These are phyloP conservation scores for Pseudogymnoascus verrucosus DNA, from an alignment of 2,329 filamentous ascomycete species.

Conservation along the genomic window DNA sequence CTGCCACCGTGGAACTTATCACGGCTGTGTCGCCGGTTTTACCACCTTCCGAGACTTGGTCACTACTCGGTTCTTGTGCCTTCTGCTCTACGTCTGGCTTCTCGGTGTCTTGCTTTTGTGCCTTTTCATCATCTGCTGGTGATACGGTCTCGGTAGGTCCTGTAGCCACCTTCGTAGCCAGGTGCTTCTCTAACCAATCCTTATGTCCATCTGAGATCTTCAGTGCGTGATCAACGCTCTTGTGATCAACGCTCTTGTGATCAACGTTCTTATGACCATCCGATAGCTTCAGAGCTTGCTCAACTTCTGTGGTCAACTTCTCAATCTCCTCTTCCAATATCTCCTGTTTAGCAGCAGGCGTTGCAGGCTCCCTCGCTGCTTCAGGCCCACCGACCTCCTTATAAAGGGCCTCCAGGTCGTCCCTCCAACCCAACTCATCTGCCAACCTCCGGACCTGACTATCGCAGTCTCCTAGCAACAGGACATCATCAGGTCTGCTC, in stretches of 20 bases:
- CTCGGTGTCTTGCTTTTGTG: not conserved
- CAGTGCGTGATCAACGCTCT: constrained; percentile 24
- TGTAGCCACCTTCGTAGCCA: constrained; percentile 15
- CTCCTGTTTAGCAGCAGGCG: constrained; percentile 17
- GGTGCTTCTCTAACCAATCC: constrained; percentile 22
- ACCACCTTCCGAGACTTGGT: not conserved
- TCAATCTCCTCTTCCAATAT: constrained; percentile 19
- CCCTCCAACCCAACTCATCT: constrained; percentile 71
- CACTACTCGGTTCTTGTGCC: not conserved
- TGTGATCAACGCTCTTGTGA: constrained; percentile 23
- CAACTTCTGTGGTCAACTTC: constrained; percentile 24
- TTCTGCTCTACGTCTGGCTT: not conserved
- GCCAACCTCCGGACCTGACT: constrained; percentile 71
- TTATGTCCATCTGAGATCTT: constrained; percentile 26
- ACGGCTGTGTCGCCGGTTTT: not conserved
- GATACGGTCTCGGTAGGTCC: not conserved
- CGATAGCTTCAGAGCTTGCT: not conserved
- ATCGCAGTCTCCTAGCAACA: constrained; percentile 78
- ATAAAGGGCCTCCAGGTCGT: constrained; percentile 76
- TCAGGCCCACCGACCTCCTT: constrained; percentile 54
- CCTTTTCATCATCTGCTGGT: too few species aligned
- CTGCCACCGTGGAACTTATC: not conserved
- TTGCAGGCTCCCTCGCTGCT: constrained; percentile 43
- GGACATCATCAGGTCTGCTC: constrained; percentile 70
- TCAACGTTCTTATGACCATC: constrained; percentile 24